These are phyloP conservation scores for Penicillium roqueforti DNA, from an alignment of 495 filamentous ascomycete genomes.

Conservation along the genomic window DNA sequence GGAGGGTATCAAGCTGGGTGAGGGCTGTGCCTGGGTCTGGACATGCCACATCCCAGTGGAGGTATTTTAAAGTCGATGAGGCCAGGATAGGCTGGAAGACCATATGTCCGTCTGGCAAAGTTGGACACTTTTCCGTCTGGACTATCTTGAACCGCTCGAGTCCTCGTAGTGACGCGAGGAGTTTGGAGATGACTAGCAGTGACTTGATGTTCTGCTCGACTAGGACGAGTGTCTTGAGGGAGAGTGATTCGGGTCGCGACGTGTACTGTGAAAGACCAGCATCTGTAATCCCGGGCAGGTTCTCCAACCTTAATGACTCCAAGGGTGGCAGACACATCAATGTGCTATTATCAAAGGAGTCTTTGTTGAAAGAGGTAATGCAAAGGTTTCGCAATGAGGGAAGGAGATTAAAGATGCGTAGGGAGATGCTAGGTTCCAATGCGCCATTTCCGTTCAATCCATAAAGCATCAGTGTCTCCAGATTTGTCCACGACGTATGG, in stretches of 20 bases:
- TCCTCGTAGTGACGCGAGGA: slow-evolving; percentile 61
- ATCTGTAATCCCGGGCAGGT: slow-evolving; percentile 73
- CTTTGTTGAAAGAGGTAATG: slow-evolving; percentile 66
- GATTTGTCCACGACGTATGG: slow-evolving; percentile 64
- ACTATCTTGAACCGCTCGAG: slow-evolving; percentile 67
- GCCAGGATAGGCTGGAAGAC: slow-evolving; percentile 68
- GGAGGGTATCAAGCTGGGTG: slow-evolving; percentile 37
- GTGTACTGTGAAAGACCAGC: slow-evolving; percentile 71
- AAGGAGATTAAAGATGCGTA: slow-evolving; percentile 62
- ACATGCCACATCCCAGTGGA: slow-evolving; percentile 79
- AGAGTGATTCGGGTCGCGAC: slow-evolving; percentile 50
- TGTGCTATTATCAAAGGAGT: slow-evolving; percentile 68
- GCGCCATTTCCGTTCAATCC: slow-evolving; percentile 54
- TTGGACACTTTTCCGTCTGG: slow-evolving; percentile 57
- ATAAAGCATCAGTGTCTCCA: slow-evolving; percentile 74
- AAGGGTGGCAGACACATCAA: slow-evolving; percentile 68
- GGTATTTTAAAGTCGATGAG: slow-evolving; percentile 57
- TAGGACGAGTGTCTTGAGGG: slow-evolving; percentile 58
- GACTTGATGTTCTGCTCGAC: slow-evolving; percentile 64
- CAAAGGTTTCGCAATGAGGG: slow-evolving; percentile 69
- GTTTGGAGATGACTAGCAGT: slow-evolving; percentile 65
- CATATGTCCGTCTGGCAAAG: slow-evolving; percentile 53
- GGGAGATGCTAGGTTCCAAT: slow-evolving; percentile 61
- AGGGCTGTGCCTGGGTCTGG: slow-evolving; percentile 40
- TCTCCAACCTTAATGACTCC: slow-evolving; percentile 68